A percentile compares a stretch with the other conserved stretches of the same genome.
These are phyloP conservation scores for Malassezia restricta DNA, from an alignment of 1,284 basidiomycete genomes.

Conservation along the genomic window DNA sequence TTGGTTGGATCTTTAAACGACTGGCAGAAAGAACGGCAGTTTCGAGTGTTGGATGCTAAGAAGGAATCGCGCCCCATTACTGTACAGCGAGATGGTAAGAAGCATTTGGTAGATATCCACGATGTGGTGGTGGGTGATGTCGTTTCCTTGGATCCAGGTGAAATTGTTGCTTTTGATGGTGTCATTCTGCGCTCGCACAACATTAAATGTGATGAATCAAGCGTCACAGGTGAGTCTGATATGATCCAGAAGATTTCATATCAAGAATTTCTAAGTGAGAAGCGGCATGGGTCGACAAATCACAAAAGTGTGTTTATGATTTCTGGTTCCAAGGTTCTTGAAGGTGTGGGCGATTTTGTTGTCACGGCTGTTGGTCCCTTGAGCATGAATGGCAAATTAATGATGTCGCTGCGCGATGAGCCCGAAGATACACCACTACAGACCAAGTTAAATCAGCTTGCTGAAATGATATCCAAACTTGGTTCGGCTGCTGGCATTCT, in stretches of 20 bases:
- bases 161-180: constrained; percentile 88
- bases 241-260: constrained; percentile 79
- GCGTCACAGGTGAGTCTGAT: constrained; percentile 89
- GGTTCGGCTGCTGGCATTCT: constrained; percentile 70
- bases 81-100: constrained; percentile 70
- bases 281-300: constrained; percentile 50
- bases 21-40: constrained; percentile 95
- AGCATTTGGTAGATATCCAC: constrained; percentile 66
- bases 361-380: constrained; percentile 80
- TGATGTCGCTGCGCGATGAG: constrained; percentile 53
- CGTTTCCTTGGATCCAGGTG: constrained; percentile 81
- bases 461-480: constrained; percentile 83
- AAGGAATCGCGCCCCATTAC: constrained; percentile 90
- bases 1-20: constrained; percentile 73
- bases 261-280: constrained; percentile 56
- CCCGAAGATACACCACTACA: constrained; percentile 79
- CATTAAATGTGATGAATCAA: constrained; percentile 89
- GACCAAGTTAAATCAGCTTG: constrained; percentile 78
- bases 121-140: constrained; percentile 89
- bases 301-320: constrained; percentile 77
- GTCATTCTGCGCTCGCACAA: constrained; percentile 84
- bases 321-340: constrained; percentile 84
- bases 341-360: constrained; percentile 85
- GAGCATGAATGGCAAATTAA: constrained; percentile 77
- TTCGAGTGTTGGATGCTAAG: constrained; percentile 79